phyloP scores from a whole-genome alignment of 345 rosid species.

The Euphorbia tirucalli region DNA sequence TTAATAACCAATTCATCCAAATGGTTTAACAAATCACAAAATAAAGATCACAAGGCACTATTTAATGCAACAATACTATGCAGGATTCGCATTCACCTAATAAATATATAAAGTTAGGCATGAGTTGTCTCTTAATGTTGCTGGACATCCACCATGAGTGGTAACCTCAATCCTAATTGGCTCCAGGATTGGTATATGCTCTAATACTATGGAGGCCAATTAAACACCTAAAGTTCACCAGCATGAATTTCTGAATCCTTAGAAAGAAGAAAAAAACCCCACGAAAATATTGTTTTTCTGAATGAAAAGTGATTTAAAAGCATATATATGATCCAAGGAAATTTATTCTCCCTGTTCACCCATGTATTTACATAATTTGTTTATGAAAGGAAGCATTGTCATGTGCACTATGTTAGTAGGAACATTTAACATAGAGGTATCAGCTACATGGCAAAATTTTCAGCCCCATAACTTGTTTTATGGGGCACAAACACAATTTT shows the following conservation, averaged over 20 bases:
- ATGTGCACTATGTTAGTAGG: neutral
- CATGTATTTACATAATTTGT: neutral
- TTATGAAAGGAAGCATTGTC: neutral
- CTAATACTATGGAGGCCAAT: neutral
- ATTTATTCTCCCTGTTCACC: neutral
- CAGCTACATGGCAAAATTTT: neutral
- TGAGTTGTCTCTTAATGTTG: neutral
- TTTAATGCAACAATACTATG: neutral
- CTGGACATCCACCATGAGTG: neutral
- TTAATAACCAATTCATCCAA: neutral
- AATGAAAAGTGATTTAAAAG: neutral
- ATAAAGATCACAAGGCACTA: neutral
- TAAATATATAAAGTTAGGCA: neutral
- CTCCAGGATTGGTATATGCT: neutral
- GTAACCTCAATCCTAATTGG: neutral
- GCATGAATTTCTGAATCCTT: neutral
- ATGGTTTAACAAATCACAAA: neutral
- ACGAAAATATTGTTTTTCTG: neutral
- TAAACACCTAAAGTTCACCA: neutral
- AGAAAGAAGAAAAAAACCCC: neutral
- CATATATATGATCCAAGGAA: neutral
- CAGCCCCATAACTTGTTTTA: neutral
- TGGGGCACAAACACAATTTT: neutral
- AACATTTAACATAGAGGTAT: neutral
- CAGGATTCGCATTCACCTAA: neutral